Evolutionary conservation across 768 basidiomycete genomes (phyloP).

Genomic region (Gyrodon lividus): DNA sequence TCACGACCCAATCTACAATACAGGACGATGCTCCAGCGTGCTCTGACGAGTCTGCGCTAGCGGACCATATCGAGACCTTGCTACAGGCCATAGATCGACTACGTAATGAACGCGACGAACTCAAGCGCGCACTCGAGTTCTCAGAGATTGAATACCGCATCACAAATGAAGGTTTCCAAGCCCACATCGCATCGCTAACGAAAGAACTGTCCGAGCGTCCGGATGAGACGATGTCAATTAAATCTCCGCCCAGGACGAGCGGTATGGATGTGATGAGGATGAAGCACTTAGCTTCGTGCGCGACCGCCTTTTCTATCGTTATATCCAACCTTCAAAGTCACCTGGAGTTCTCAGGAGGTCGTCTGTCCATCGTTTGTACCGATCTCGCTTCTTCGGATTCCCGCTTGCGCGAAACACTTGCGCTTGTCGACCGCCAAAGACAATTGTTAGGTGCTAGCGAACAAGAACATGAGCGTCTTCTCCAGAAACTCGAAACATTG

Average conservation of each 20-base stretch:
- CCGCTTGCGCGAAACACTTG: slow-evolving; percentile 13
- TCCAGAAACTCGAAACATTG: slow-evolving; percentile 34
- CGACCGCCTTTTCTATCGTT: slow-evolving; percentile 38
- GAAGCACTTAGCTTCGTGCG: slow-evolving; percentile 33
- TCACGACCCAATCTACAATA: not conserved
- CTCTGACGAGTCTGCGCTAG: slow-evolving; percentile 24
- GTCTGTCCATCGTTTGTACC: slow-evolving; percentile 8
- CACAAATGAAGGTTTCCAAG: slow-evolving; percentile 56
- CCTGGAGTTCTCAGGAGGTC: slow-evolving; percentile 20
- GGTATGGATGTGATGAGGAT: slow-evolving; percentile 14
- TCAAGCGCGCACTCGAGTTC: slow-evolving; percentile 66
- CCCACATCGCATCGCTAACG: slow-evolving; percentile 40
- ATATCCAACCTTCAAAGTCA: slow-evolving; percentile 38
- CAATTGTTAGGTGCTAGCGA: slow-evolving; percentile 15
- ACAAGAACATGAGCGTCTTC: slow-evolving; percentile 22
- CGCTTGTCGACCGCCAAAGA: slow-evolving; percentile 21
- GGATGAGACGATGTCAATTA: slow-evolving; percentile 11
- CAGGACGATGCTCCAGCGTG: not conserved
- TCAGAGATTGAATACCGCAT: slow-evolving; percentile 66
- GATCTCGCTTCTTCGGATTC: slow-evolving; percentile 17
- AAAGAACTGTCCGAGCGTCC: slow-evolving; percentile 23
- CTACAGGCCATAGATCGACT: slow-evolving; percentile 65
- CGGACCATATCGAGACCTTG: slow-evolving; percentile 52
- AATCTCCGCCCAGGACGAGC: slow-evolving; percentile 1
- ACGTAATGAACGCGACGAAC: slow-evolving; percentile 61